Percentiles rank a stretch among this genome's conserved stretches.
These are phyloP conservation scores for Cupressus sempervirens DNA, from an alignment of 75 land plant species.

Conservation along the genomic window DNA sequence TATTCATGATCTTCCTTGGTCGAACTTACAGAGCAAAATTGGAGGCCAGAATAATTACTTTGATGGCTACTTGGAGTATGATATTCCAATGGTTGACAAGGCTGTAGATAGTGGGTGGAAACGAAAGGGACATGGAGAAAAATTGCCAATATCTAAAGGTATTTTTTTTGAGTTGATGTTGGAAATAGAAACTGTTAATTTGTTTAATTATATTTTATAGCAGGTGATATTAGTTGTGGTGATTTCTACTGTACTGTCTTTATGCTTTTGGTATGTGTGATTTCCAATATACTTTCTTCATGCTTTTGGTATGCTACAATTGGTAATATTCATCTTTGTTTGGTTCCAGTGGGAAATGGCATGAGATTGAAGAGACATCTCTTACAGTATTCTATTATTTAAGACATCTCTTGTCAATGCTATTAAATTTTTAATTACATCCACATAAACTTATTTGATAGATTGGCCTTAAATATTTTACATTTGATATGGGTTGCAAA, in stretches of 20 bases:
- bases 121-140: constrained; percentile 29
- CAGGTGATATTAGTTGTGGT: not conserved
- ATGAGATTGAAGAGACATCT: not conserved
- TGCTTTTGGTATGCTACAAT: not conserved
- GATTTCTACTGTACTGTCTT: not conserved
- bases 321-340: not conserved
- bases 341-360: not conserved
- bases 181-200: not conserved
- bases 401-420: not conserved
- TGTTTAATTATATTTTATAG: not conserved
- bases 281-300: not conserved
- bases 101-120: constrained; percentile 34
- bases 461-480: not conserved
- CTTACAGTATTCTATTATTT: not conserved
- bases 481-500: not conserved
- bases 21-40: not conserved
- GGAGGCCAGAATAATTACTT: constrained; percentile 38
- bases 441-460: not conserved
- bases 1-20: not conserved
- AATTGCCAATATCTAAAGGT: constrained; percentile 33
- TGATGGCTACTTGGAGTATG: constrained; percentile 23
- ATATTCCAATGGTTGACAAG: constrained; percentile 59
- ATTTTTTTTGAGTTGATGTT: not conserved
- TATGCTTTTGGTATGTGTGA: not conserved
- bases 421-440: not conserved